Evolutionary conservation across 306 rosid genomes (phyloP), one percentile per base, ranked within the genome.

Genomic region (Glycine latifolia): DNA sequence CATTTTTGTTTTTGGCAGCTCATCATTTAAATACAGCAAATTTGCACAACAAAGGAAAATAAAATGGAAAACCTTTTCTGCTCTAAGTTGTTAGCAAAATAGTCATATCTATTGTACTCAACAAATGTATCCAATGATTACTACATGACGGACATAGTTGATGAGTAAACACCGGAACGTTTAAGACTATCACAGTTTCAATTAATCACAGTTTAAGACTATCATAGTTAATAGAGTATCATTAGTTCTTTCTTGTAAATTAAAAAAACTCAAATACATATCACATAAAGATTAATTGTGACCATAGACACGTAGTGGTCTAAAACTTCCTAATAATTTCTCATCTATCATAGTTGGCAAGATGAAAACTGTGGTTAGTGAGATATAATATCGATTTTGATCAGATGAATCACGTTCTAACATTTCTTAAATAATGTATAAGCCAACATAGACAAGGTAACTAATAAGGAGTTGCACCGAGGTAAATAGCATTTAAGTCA

Each of bases 1-100:
- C 87, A 87, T 80, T 91, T 82, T 90, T 87, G 86, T 88, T 90
- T 88, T 90, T 87, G 87, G 91, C 84, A 86, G 80, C 81, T 84
- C 85, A 81, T 86, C 85, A 82, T 86, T 88, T 78, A 79, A 80
- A 82, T 2, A 81, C 13, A 47, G 79, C 73, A 87, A 35, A 83
- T 56, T 71, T 85, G 76, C 73, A 71, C 52, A 67, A 58, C 43
- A 43, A 77, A 13, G 20, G 31, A 59, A 11, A 20, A 52, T 7
- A 10, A 31, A 39, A 4, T 15, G 47, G 44, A 67, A 79, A 20
- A 37, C 53, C 8, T 41, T 10, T 1, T 20, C 62, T 78, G 26
- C 43, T 35, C 8, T 4, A 26, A 50, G 16, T 67, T 41, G 55
- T 50, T 62, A 9, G 41, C 44, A 70, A 26, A 3, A n/a, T 70